Percentiles rank a stretch among this genome's conserved stretches.
phyloP scores from a whole-genome alignment of 805 yeast species.

The Kodamaea leandrae region DNA sequence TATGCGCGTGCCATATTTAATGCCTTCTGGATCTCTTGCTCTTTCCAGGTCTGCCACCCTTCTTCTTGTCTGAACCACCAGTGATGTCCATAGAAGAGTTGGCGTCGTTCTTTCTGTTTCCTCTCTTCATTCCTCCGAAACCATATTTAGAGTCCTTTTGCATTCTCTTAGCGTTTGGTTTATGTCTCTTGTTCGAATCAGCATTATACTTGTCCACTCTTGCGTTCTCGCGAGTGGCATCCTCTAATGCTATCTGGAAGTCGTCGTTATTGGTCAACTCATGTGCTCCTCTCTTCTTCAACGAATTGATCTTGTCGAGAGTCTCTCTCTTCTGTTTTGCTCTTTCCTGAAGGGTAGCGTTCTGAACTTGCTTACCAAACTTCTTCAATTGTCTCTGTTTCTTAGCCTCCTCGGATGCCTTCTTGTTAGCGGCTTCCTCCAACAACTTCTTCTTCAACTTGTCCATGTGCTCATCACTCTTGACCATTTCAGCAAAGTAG shows the following conservation, averaged over 20 bases:
- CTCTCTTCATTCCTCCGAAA: constrained; percentile 73
- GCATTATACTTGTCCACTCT: constrained; percentile 38
- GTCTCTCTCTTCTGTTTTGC: constrained; percentile 91
- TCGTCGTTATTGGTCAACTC: constrained; percentile 68
- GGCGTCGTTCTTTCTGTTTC: constrained; percentile 69
- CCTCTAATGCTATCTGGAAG: constrained; percentile 90
- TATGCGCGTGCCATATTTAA: constrained; percentile 5
- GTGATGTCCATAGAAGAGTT: constrained; percentile 66
- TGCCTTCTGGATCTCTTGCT: constrained; percentile 36
- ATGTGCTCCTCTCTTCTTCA: constrained; percentile 80
- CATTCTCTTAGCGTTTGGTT: constrained; percentile 61
- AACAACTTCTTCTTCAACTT: constrained; percentile 78
- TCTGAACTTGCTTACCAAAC: constrained; percentile 96
- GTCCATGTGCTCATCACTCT: constrained; percentile 98
- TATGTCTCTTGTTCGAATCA: constrained; percentile 51
- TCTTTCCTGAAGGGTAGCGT: constrained; percentile 88
- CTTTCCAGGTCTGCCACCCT: constrained; percentile 41
- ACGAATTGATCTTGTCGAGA: constrained; percentile 82
- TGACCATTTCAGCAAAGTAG: constrained; percentile 98
- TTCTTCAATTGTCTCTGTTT: constrained; percentile 93
- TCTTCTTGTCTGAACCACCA: constrained; percentile 50
- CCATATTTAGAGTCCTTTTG: constrained; percentile 78
- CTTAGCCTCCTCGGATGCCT: constrained; percentile 89
- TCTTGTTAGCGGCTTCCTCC: constrained; percentile 77
- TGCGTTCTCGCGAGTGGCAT: constrained; percentile 58